phyloP scores from a whole-genome alignment of 2,329 filamentous ascomycete genomes.

The Ploettnerulaceae sp. region DNA sequence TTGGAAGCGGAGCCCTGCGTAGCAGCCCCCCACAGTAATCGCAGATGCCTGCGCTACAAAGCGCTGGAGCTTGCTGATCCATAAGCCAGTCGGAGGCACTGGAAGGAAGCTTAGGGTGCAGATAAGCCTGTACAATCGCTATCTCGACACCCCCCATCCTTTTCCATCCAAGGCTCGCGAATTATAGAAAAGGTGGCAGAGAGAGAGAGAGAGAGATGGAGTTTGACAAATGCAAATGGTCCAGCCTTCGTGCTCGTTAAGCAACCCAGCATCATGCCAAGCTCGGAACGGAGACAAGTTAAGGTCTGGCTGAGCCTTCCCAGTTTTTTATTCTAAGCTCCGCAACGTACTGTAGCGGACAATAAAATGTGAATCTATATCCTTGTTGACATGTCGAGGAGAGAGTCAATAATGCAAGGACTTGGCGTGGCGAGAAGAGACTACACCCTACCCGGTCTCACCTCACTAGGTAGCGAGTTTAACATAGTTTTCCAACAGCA shows the following conservation, averaged over 20 bases:
- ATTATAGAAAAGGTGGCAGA: too few species aligned
- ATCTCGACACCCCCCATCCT: slow-evolving; percentile 1
- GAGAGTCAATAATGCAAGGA: too few species aligned
- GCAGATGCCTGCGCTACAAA: slow-evolving; percentile 16
- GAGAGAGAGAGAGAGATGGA: too few species aligned
- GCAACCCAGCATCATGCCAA: slow-evolving; percentile 1
- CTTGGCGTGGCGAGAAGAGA: too few species aligned
- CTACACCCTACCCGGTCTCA: too few species aligned
- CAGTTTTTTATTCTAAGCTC: slow-evolving; percentile 4
- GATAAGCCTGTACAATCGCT: slow-evolving; percentile 18
- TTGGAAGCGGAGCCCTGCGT: slow-evolving; percentile 23
- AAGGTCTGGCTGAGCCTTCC: slow-evolving; percentile 9
- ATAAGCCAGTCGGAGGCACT: slow-evolving; percentile 1
- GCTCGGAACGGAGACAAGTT: slow-evolving; percentile 7
- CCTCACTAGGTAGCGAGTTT: too few species aligned
- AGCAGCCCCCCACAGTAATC: slow-evolving; percentile 15
- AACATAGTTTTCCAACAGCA: too few species aligned
- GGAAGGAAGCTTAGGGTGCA: slow-evolving; percentile 5
- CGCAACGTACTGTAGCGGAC: slow-evolving; percentile 2
- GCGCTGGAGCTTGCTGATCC: slow-evolving; percentile 17
- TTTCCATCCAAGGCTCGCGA: not conserved
- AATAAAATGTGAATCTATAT: slow-evolving; percentile 1
- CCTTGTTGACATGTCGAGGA: slow-evolving; percentile 3
- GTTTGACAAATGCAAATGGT: slow-evolving; percentile 6
- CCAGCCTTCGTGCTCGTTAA: slow-evolving; percentile 3